A percentile compares a stretch with the other conserved stretches of the same genome.
These are phyloP conservation scores for Kazachstania sp. DNA, from an alignment of 1,139 yeast species.

Conservation along the genomic window DNA sequence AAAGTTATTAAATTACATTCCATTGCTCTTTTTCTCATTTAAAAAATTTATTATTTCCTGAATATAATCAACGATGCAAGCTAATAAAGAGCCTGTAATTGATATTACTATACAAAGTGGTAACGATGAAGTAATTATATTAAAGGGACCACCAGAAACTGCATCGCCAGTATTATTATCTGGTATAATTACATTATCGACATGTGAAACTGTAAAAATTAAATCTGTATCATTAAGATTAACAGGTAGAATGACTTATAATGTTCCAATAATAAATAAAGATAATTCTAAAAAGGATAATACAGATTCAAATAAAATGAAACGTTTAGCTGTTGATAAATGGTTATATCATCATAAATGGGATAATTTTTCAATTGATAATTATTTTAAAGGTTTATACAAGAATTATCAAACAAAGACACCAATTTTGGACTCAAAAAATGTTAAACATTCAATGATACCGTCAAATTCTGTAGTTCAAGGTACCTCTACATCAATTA, in stretches of 20 bases:
- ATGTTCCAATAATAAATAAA: conserved; percentile 39
- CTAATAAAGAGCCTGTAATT: conserved; percentile 12
- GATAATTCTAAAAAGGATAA: not conserved
- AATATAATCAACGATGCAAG: conserved; percentile 19
- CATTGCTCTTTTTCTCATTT: no score
- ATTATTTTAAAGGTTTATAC: conserved; percentile 29
- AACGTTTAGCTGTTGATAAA: conserved; percentile 35
- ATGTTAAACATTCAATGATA: not conserved
- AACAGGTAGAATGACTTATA: conserved; percentile 53
- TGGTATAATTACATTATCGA: conserved; percentile 72
- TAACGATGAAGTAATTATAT: conserved; percentile 56
- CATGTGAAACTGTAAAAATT: conserved; percentile 66
- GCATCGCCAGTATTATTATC: conserved; percentile 72
- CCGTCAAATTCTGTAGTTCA: not conserved
- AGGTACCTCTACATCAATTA: conserved; percentile 6
- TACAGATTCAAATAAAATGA: not conserved
- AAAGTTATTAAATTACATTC: no score
- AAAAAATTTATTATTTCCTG: conserved; percentile 1
- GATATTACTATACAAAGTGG: conserved; percentile 51
- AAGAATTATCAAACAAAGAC: conserved; percentile 11
- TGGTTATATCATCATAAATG: conserved; percentile 48
- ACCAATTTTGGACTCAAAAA: conserved; percentile 10
- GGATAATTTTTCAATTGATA: conserved; percentile 12
- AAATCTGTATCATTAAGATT: conserved; percentile 55
- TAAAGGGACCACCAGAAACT: conserved; percentile 70